These are phyloP conservation scores for Sclerotinia spermophila DNA, from an alignment of 2,329 filamentous ascomycete genomes.

Conservation along the genomic window DNA sequence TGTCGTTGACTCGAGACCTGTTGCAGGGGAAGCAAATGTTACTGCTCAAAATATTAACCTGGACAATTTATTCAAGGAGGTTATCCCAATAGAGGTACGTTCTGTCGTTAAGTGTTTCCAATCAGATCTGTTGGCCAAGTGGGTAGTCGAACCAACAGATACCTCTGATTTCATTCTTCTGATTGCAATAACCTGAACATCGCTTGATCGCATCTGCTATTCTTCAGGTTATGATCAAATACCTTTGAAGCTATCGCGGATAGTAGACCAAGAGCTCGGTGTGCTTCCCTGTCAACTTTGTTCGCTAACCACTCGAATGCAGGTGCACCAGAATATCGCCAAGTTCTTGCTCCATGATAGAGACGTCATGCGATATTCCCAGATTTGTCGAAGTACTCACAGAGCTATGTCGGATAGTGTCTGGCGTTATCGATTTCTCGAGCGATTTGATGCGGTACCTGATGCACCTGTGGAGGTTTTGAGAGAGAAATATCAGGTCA, in stretches of 20 bases:
- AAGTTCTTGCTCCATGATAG: slow-evolving; percentile 37
- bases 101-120: background rate
- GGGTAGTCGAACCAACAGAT: too few species aligned
- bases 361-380: slow-evolving; percentile 43
- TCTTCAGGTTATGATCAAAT: background rate
- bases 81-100: slow-evolving; percentile 2
- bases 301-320: slow-evolving; percentile 11
- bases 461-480: slow-evolving; percentile 34
- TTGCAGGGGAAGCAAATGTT: background rate
- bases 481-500: slow-evolving; percentile 31
- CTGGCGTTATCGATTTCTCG: slow-evolving; percentile 45
- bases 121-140: background rate
- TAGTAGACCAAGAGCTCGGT: background rate
- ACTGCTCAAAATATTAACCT: background rate
- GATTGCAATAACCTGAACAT: background rate
- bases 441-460: slow-evolving; percentile 41
- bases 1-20: background rate
- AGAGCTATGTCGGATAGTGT: slow-evolving; percentile 42
- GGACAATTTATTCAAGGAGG: background rate
- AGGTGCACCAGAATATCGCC: slow-evolving; percentile 36
- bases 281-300: background rate
- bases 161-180: background rate
- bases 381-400: slow-evolving; percentile 40
- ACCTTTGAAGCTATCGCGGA: background rate
- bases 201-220: background rate